Percentiles rank a stretch among this genome's conserved stretches.
phyloP scores from a whole-genome alignment of 1,284 basidiomycete species.

The Ganoderma resinaceum region DNA sequence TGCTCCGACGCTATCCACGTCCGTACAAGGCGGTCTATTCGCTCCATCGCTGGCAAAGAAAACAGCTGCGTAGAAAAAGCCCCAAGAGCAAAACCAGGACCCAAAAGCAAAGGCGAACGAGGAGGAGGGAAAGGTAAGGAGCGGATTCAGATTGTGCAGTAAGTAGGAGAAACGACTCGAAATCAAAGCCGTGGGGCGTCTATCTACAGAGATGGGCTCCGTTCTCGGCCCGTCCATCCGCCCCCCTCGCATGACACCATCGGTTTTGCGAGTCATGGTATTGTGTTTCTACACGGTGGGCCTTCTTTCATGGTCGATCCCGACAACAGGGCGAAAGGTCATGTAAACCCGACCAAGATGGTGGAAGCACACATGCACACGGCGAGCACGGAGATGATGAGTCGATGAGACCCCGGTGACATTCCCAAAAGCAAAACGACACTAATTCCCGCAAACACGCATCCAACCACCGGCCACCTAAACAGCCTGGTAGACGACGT shows the following conservation, averaged over 20 bases:
- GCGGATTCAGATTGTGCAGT: neutral
- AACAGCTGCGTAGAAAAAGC: no score
- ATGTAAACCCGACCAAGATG: no score
- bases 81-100: neutral
- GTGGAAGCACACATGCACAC: neutral
- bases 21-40: slow-evolving; percentile 62
- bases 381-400: neutral
- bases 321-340: no score
- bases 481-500: slow-evolving; percentile 29
- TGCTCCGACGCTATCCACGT: slow-evolving; percentile 76
- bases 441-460: neutral
- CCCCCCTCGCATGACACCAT: no score
- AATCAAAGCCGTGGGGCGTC: neutral
- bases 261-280: no score
- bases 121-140: neutral
- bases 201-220: neutral
- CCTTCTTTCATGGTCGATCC: no score
- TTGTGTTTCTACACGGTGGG: no score
- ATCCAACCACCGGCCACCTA: neutral
- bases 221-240: neutral
- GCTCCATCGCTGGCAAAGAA: slow-evolving; percentile 38
- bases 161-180: neutral
- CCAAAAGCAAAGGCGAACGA: neutral
- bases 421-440: neutral
- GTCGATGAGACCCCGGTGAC: neutral